phyloP scores from a whole-genome alignment of 2,329 filamentous ascomycete genomes.

The Diplodia intermedia region DNA sequence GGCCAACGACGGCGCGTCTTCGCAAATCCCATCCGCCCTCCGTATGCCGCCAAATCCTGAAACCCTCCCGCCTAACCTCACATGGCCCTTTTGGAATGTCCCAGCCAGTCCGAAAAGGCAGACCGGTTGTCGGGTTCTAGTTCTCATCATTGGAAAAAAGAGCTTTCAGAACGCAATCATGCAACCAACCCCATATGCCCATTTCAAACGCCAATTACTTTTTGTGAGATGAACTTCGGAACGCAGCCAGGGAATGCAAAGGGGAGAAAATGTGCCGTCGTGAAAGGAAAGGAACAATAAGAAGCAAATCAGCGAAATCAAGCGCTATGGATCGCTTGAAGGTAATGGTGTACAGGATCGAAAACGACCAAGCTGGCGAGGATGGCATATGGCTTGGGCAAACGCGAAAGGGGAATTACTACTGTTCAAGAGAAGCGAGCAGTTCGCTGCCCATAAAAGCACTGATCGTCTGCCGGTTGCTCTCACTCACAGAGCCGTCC shows the following conservation, averaged over 20 bases:
- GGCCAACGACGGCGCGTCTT: conserved; percentile 3
- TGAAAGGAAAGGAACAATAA: background rate
- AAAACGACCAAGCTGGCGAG: conserved; percentile 29
- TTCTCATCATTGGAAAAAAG: conserved; percentile 29
- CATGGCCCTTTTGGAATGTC: conserved; percentile 24
- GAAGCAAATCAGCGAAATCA: conserved; percentile 13
- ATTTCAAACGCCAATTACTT: conserved; percentile 31
- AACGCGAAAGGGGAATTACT: conserved; percentile 17
- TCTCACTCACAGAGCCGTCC: conserved; percentile 61
- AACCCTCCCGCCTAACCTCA: conserved; percentile 4
- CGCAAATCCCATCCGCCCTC: conserved; percentile 9
- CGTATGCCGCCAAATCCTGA: conserved; percentile 22
- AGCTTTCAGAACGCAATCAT: conserved; percentile 31
- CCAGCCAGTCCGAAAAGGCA: conserved; percentile 22
- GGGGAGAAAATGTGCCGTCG: conserved; percentile 5
- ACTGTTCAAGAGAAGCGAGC: conserved; percentile 59
- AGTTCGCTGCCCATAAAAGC: conserved; percentile 60
- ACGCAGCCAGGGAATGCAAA: conserved; percentile 28
- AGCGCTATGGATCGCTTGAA: conserved; percentile 25
- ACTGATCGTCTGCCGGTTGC: conserved; percentile 64
- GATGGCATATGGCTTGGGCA: conserved; percentile 4
- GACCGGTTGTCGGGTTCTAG: conserved; percentile 29
- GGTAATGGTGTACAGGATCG: conserved; percentile 30
- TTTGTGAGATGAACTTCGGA: conserved; percentile 27
- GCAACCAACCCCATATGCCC: conserved; percentile 33